Conservation (phyloP, 1,284 basidiomycete species). For the Ustilago hordei region DNA sequence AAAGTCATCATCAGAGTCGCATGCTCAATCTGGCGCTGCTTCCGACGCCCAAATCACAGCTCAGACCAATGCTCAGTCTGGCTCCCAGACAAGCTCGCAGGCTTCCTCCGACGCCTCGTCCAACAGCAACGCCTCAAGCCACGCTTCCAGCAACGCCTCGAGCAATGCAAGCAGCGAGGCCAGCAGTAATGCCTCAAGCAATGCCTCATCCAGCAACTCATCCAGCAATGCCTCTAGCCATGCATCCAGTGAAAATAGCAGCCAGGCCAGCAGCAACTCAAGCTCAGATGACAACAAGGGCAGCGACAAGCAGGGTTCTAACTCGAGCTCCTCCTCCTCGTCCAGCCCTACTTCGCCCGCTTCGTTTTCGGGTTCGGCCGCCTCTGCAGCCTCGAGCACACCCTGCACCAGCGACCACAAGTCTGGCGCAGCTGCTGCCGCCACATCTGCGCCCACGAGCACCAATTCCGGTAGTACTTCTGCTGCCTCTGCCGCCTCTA, state of each 20-base stretch:
- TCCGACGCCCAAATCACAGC: not conserved
- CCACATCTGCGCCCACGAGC: slow-evolving; percentile 2
- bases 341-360: slow-evolving; percentile 30
- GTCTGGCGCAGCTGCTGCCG: slow-evolving; percentile 13
- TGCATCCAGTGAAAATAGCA: not conserved
- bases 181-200: not conserved
- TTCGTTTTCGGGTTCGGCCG: slow-evolving; percentile 19
- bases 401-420: slow-evolving; percentile 31
- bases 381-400: slow-evolving; percentile 20
- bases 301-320: slow-evolving; percentile 3
- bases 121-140: not conserved
- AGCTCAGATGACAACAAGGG: slow-evolving; percentile 2
- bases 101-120: slow-evolving; percentile 7
- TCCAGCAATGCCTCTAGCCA: too few relatives aligned
- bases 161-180: not conserved
- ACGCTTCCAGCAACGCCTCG: not conserved
- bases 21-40: slow-evolving; percentile 12
- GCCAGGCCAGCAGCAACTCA: slow-evolving; percentile 1
- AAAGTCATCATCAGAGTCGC: slow-evolving; percentile 7
- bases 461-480: slow-evolving; percentile 3
- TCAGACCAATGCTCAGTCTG: slow-evolving; percentile 19
- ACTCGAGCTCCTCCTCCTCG: slow-evolving; percentile 12
- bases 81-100: slow-evolving; percentile 12
- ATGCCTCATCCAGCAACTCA: not conserved
- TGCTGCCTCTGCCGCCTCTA: slow-evolving; percentile 9